Evolutionary conservation across 352 stramenopile species (phyloP).

Genomic region (Aphanomyces stellatus): DNA sequence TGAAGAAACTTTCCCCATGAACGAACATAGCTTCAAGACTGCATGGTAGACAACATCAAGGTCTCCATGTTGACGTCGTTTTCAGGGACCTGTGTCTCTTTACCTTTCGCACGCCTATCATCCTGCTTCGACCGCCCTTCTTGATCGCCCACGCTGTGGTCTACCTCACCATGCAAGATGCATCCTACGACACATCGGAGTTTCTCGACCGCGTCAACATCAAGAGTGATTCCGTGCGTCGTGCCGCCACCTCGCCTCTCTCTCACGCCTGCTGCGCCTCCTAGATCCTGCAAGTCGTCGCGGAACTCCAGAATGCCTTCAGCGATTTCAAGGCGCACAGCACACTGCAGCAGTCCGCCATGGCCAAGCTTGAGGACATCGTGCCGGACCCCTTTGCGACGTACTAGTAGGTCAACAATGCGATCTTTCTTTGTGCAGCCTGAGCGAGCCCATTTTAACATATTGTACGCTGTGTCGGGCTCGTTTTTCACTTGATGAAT

Average conservation of each 20-base stretch:
- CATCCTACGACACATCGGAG: slow-evolving; percentile 62
- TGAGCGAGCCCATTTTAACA: too few species aligned
- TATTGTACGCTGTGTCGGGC: too few species aligned
- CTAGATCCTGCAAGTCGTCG: slow-evolving; percentile 53
- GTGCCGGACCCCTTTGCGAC: slow-evolving; percentile 46
- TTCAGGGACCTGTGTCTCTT: slow-evolving; percentile 79
- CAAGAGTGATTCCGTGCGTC: slow-evolving; percentile 57
- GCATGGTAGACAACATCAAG: slow-evolving; percentile 39
- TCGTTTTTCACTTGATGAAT: too few species aligned
- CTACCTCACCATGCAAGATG: slow-evolving; percentile 70
- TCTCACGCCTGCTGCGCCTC: background rate
- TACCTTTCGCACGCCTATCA: slow-evolving; percentile 82
- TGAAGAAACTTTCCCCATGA: slow-evolving; percentile 24
- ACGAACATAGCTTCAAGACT: slow-evolving; percentile 79
- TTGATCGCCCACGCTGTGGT: slow-evolving; percentile 80
- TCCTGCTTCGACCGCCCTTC: slow-evolving; percentile 75
- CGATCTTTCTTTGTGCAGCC: too few species aligned
- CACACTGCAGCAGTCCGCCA: slow-evolving; percentile 39
- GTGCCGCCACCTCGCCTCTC: background rate
- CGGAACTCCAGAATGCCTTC: slow-evolving; percentile 64
- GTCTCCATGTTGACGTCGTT: background rate
- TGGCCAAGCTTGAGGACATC: slow-evolving; percentile 76
- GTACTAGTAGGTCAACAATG: too few species aligned
- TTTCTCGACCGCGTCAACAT: slow-evolving; percentile 76
- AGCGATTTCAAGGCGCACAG: slow-evolving; percentile 69